Base-by-base conservation (phyloP, 345 rosid genomes). In the Arabidopsis suecica region DNA sequence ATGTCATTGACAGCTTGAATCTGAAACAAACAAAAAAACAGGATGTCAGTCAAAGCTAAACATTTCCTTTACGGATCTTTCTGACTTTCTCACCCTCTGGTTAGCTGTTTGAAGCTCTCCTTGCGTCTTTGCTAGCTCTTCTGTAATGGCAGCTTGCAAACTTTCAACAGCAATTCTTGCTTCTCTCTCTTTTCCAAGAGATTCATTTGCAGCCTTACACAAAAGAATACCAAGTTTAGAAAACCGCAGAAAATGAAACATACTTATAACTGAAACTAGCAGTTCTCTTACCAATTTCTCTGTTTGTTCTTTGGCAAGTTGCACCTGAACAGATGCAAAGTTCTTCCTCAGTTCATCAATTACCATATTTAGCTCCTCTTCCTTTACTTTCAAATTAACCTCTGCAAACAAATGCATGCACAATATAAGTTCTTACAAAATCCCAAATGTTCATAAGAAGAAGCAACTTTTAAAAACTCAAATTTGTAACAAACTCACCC, bases 61-160 rank as follows among this genome's bases (percentile, higher is more conserved):
- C 25, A 41, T 33, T 32, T 65, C 20, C 1, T 12, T 9, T 65
- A 41, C 0, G 9, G 53, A 59, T 33, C 53, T 60, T 23, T 40
- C 48, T 20, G 11, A 58, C 23, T 67, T 4, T 57, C 72, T 79
- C 88, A 95, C 99, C 92, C 97, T 87, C 71, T 95, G 99, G 81
- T 86, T 90, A 44, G 97, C 87, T 82, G 90, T 87, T 49, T 88
- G 93, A 61, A 91, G 93, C 78, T 95, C 99, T 75, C 83, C 91
- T 82, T 88, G 96, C 47, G 84, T 83, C 78, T 88, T 92, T 9
- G 82, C 83, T 23, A 89, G 90, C 83, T 92, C 97, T 76, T 95
- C 97, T 1, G 87, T 81, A 40, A 92, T 86, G 70, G 88, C 85
- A 71, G 86, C 81, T 67, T 85, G 96, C 62, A 88, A 80, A 86